Base-by-base conservation (phyloP, 164 flowering plant species). In the Liquidambar formosana region DNA sequence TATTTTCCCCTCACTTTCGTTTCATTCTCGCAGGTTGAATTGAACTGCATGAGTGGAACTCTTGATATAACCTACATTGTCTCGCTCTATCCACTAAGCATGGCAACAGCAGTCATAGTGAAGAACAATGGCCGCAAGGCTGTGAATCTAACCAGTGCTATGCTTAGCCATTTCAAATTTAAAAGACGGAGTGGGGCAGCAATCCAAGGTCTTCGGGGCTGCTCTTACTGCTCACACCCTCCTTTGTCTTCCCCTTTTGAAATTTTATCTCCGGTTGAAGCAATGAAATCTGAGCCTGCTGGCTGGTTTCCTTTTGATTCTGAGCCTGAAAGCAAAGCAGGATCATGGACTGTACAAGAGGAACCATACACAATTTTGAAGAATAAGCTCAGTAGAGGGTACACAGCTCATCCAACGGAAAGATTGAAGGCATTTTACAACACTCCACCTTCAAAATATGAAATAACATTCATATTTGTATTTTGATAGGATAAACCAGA, bases 71-170 rank as follows among this genome's bases (percentile, higher is more conserved):
- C 77, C 18, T 91, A 94, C 72, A 77, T 90, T 12, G 84, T 91
- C 13, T 81, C 94, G 16, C 88, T 94, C 38, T 90, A 84, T 75
- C 85, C 88, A 19, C 21, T 82, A 8, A 89, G 97, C 80, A 82
- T 94, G 88, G 96, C 94, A 43, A 82, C 96, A 23, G 97, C 97
- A 47, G 91, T 94, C 1, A 75, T 84, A 61, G 89, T 91, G 43
- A 83, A 86, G 89, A 94, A 94, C 93, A 91, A 79, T 28, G 94
- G 94, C 10, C 68, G 72, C 1, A 86, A 87, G 69, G 65, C 85
- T 16, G 86, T 88, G 46, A 84, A 71, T 49, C 73, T 93, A 33
- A 81, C 80, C 8, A 82, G 82, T 61, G 98, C 92, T 8, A 91
- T 91, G 56, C 82, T 91, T 0, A 88, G 90, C 75, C 93, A 91